Evolutionary conservation across 1,284 basidiomycete genomes (phyloP).

Genomic region (Porodaedalea pini): DNA sequence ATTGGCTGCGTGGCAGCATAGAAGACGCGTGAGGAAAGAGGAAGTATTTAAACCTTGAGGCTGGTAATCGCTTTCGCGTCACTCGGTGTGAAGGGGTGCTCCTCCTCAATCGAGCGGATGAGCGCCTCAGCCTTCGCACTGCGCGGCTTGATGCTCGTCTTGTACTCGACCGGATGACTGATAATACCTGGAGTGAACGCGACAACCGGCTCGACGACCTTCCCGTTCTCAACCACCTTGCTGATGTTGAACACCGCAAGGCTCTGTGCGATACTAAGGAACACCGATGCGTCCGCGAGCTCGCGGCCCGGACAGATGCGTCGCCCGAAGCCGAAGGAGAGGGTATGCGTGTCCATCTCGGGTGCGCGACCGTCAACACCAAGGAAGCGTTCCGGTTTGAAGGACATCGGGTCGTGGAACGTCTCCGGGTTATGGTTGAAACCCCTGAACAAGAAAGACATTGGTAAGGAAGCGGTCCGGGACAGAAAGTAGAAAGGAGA

Average conservation of each 20-base stretch:
- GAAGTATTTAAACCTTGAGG: background rate
- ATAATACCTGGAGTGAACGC: conserved; percentile 23
- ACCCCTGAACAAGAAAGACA: conserved; percentile 6
- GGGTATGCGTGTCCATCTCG: conserved; percentile 11
- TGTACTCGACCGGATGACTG: conserved; percentile 17
- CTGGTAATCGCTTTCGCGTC: conserved; percentile 9
- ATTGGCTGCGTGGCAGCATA: background rate
- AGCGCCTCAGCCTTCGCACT: conserved; percentile 14
- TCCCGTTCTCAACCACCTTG: conserved; percentile 16
- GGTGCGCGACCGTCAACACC: conserved; percentile 16
- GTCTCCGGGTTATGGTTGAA: conserved; percentile 18
- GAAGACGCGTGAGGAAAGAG: background rate
- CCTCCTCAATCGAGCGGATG: conserved; percentile 18
- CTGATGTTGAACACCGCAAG: conserved; percentile 25
- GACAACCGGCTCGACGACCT: conserved; percentile 22
- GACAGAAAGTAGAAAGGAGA: background rate
- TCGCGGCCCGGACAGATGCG: conserved; percentile 20
- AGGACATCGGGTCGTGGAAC: conserved; percentile 20
- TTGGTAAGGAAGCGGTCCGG: background rate
- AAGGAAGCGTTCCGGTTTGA: conserved; percentile 23
- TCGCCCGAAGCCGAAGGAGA: conserved; percentile 19
- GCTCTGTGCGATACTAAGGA: conserved; percentile 22
- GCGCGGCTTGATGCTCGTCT: conserved; percentile 10
- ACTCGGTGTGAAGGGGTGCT: conserved; percentile 13
- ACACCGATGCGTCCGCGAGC: conserved; percentile 23